Conservation (phyloP, 2,329 filamentous ascomycete species). For the Trichoderma guizhouense region DNA sequence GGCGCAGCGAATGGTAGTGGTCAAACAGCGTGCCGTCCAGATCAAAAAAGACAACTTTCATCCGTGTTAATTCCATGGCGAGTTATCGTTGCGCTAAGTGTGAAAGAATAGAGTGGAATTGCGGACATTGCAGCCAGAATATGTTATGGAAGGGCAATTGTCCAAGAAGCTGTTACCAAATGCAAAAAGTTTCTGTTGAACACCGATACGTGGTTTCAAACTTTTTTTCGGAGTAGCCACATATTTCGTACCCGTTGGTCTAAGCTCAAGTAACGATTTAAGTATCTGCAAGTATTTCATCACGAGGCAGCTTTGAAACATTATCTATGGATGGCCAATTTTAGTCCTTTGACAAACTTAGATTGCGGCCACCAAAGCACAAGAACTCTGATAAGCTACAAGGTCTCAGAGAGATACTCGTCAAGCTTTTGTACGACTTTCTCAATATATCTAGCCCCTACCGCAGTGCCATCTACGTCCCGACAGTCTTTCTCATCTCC, state of each 20-base stretch:
- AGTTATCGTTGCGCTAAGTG: neutral
- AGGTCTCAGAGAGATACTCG: neutral
- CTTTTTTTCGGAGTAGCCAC: neutral
- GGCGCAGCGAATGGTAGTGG: neutral
- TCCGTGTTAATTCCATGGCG: neutral
- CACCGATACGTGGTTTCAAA: neutral
- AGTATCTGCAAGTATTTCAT: no score
- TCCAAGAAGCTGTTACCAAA: neutral
- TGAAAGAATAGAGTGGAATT: neutral
- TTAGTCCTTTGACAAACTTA: neutral
- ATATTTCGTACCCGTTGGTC: neutral
- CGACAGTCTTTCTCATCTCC: slow-evolving; percentile 27
- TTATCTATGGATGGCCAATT: neutral
- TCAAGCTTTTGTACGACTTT: slow-evolving; percentile 23
- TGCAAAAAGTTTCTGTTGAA: neutral
- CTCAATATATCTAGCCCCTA: slow-evolving; percentile 31
- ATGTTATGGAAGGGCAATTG: no score
- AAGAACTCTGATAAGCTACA: neutral
- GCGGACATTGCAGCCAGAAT: no score
- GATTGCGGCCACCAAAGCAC: neutral
- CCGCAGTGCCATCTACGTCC: slow-evolving; percentile 31
- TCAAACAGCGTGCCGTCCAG: neutral
- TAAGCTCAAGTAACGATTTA: neutral
- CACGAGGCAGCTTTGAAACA: no score
- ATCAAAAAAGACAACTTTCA: neutral